Evolutionary conservation across 257 asterid species (phyloP), one percentile per base, ranked within the genome.

Genomic region (Lavandula angustifolia): DNA sequence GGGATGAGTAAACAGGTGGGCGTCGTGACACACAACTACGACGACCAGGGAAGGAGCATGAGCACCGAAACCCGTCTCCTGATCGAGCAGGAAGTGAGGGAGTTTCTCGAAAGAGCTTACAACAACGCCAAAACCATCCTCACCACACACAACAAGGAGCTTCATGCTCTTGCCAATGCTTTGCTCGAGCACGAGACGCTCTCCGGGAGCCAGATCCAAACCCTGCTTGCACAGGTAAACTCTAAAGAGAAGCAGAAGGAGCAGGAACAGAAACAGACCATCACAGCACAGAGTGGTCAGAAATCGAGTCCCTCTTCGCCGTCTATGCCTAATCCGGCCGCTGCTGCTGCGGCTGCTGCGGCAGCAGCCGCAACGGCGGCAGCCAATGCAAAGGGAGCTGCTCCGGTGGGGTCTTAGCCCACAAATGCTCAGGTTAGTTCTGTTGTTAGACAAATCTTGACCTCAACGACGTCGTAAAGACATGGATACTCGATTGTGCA

Each of bases 1-100:
- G 94, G 94, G 4, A 83, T 85, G 95, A 83, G 95, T 75, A 75
- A 83, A 69, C 65, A 72, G 63, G 95, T 87, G 31, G 94, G 95
- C 13, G 74, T 87, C 6, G 88, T 81, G 35, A 32, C 84, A 31
- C 94, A 85, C 72, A 63, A 85, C 72, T 85, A 85, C 4, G 78
- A 87, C 4, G 87, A 85, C 46, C 62, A 85, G 0, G 94, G 91
- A 5, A 87, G 61, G 84, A 87, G 87, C 77, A 81, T 87, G 94
- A 85, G 91, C 81, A 85, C 88, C 4, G 87, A 83, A 70, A 85
- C 94, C 9, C 79, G 95, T 50, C 87, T 85, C 10, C 53, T 83
- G 18, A 85, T 83, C 13, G 94, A 85, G 82, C 58, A 79, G 74
- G 94, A 85, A 76, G 91, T 88, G 12, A 80, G 47, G 47, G 79